Base-by-base conservation (phyloP, 495 filamentous ascomycete genomes). In the Alectoria sarmentosa region DNA sequence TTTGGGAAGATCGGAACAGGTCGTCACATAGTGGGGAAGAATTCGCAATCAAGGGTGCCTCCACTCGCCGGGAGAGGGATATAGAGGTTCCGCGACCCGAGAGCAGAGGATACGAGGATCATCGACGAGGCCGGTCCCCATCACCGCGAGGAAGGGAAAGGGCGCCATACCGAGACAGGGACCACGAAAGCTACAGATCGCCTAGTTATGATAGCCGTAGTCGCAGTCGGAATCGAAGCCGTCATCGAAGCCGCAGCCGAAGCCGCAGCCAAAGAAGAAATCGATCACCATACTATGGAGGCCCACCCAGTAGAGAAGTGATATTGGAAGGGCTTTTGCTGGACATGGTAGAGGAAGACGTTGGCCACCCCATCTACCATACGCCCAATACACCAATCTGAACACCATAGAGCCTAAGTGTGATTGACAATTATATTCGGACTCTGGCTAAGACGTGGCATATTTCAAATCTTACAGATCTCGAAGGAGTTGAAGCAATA, bases 271-370 rank as follows among this genome's bases (percentile, higher is more conserved):
- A 69, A 19, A 75, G 73, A n/a, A 72, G 77, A 64, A 72, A 77
- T 60, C 75, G 75, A 58, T 75, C 76, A 58, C 71, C 78, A 32
- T 72, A 78, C 61, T 76, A 74, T 69, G 83, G 81, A 57, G 76
- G 69, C 46, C 76, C 76, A 49, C 82, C 83, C 60, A 84, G 80
- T 62, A 73, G 78, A 70, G 85, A 85, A 70, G 74, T 88, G 19
- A 86, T 86, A 66, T 77, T 88, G 75, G 84, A 87, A 66, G 84
- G 84, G 38, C 69, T 88, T 54, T 80, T 78, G 46, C 71, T 82
- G 71, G 78, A 84, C 62, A 83, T 83, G 78, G 76, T 72, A 68
- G 80, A 88, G 81, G 82, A 84, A 76, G 80, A 83, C 78, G 86
- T 84, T 83, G 77, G 77, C 77, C 70, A 71, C 76, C 71, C 76